Percentiles rank a stretch among this genome's conserved stretches.
phyloP scores from a whole-genome alignment of 106 monocot species.

The Hemerocallis citrina region DNA sequence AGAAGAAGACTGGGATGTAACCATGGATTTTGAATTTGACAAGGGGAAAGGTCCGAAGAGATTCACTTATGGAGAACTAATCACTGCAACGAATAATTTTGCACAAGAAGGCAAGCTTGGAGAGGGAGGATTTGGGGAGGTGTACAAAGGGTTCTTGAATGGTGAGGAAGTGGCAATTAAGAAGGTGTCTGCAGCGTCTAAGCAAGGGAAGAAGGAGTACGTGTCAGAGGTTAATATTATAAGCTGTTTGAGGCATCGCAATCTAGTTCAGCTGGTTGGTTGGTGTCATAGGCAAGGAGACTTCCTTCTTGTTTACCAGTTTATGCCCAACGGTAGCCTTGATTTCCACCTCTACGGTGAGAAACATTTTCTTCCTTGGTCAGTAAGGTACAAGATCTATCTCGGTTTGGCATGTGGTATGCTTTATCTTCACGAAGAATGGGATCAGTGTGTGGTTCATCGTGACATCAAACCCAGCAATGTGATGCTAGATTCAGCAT shows the following conservation, averaged over 20 bases:
- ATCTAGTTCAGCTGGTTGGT: slow-evolving; percentile 49
- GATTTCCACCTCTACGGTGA: slow-evolving; percentile 26
- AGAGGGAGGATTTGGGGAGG: slow-evolving; percentile 53
- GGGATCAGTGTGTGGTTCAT: slow-evolving; percentile 45
- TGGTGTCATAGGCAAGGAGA: slow-evolving; percentile 49
- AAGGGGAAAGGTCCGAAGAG: slow-evolving; percentile 34
- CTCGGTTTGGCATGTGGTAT: slow-evolving; percentile 34
- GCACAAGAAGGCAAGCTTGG: slow-evolving; percentile 43
- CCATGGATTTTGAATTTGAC: slow-evolving; percentile 29
- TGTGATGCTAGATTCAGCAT: slow-evolving; percentile 21
- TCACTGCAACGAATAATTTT: slow-evolving; percentile 41
- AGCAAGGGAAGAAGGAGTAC: slow-evolving; percentile 61
- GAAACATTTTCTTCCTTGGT: slow-evolving; percentile 21
- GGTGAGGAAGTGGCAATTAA: slow-evolving; percentile 45
- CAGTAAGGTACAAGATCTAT: slow-evolving; percentile 23
- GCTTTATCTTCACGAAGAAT: slow-evolving; percentile 60
- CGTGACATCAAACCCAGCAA: slow-evolving; percentile 27
- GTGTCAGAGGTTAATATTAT: slow-evolving; percentile 54
- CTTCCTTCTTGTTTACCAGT: slow-evolving; percentile 49
- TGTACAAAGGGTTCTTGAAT: slow-evolving; percentile 37
- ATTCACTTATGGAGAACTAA: slow-evolving; percentile 29
- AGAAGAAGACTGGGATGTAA: neutral
- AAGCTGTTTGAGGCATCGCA: slow-evolving; percentile 43
- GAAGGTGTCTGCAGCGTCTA: slow-evolving; percentile 34
- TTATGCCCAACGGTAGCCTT: slow-evolving; percentile 61